phyloP scores from a whole-genome alignment of 2,329 filamentous ascomycete species.

The Fusarium torreyae region DNA sequence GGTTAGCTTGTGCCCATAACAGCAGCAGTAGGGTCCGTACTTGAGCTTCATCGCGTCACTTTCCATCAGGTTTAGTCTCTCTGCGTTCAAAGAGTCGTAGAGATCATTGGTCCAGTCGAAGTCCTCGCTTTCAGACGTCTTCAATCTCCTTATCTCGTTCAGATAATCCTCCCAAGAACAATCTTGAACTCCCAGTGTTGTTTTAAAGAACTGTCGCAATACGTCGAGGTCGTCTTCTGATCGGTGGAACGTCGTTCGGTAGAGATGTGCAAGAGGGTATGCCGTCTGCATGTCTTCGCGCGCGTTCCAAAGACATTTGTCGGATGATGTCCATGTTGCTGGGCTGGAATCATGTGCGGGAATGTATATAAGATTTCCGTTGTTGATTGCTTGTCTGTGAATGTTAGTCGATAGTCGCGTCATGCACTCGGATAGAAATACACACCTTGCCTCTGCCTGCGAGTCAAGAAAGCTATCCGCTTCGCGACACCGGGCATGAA shows the following conservation, averaged over 20 bases:
- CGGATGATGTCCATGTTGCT: slow-evolving; percentile 22
- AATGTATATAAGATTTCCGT: slow-evolving; percentile 25
- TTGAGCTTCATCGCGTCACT: slow-evolving; percentile 12
- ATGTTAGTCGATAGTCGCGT: neutral
- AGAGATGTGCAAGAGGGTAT: slow-evolving; percentile 36
- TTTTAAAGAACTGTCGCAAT: slow-evolving; percentile 40
- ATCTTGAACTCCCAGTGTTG: slow-evolving; percentile 16
- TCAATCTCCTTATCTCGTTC: slow-evolving; percentile 34
- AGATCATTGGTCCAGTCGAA: slow-evolving; percentile 38
- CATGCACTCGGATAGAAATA: rapidly evolving
- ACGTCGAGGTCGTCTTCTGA: slow-evolving; percentile 26
- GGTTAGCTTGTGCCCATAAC: neutral
- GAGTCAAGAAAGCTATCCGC: slow-evolving; percentile 20
- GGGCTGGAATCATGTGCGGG: slow-evolving; percentile 8
- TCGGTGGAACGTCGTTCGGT: slow-evolving; percentile 16
- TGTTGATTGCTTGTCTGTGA: slow-evolving; percentile 13
- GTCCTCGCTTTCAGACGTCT: slow-evolving; percentile 18
- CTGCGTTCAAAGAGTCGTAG: slow-evolving; percentile 9
- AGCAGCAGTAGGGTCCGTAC: neutral
- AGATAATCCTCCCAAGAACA: slow-evolving; percentile 36
- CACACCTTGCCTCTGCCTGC: slow-evolving; percentile 23
- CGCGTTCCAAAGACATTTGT: slow-evolving; percentile 37
- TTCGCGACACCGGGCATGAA: slow-evolving; percentile 37
- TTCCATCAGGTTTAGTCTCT: neutral
- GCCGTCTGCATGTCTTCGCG: slow-evolving; percentile 36